Evolutionary conservation across 2,329 filamentous ascomycete genomes (phyloP), one percentile per base, ranked within the genome.

Genomic region (Penicillium aurantiogriseum): DNA sequence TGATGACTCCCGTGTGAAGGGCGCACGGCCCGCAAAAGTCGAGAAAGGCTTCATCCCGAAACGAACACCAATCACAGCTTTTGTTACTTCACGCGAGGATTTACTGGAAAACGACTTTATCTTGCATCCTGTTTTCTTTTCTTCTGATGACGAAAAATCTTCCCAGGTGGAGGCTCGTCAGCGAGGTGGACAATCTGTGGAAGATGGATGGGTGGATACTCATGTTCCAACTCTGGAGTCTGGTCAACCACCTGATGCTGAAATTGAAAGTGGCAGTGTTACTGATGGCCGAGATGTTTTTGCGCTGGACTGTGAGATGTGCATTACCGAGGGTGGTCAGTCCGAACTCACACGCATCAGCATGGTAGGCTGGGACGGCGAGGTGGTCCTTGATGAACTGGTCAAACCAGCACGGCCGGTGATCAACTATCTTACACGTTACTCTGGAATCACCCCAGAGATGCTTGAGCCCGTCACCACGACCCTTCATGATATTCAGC

Each of bases 221-320:
- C 76, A 81, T 19, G 86, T 97, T 27, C 77, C 83, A 40, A 81
- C 75, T 42, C 76, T 91, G 8, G 83, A 87, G 46, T 88, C 91
- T 33, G 90, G 87, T 3, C 75, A 83, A 48, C 82, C 88, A 7
- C 85, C 88, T 2, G 88, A 92, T 50, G 73, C 76, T 5, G 85
- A 92, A 53, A 86, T 96, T 57, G 82, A 96, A 73, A 79, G 87
- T 65, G 93, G 92, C 54, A 93, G 91, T 73, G 79, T 96, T 57
- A 95, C 91, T 0, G 90, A 86, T 31, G 94, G 92, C 36, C 85
- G 91, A 61, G 83, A 88, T 38, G 79, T 97, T 11, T 79, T 95
- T 48, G 88, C 91, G 1, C 80, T 99, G 54, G 94, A 99, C 72
- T 99, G 94, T 76, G 94, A 99, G 76, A 99, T 99, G 94, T 96